Evolutionary conservation across 2,329 filamentous ascomycete species (phyloP).

Genomic region (Amesomyces nigricolor): DNA sequence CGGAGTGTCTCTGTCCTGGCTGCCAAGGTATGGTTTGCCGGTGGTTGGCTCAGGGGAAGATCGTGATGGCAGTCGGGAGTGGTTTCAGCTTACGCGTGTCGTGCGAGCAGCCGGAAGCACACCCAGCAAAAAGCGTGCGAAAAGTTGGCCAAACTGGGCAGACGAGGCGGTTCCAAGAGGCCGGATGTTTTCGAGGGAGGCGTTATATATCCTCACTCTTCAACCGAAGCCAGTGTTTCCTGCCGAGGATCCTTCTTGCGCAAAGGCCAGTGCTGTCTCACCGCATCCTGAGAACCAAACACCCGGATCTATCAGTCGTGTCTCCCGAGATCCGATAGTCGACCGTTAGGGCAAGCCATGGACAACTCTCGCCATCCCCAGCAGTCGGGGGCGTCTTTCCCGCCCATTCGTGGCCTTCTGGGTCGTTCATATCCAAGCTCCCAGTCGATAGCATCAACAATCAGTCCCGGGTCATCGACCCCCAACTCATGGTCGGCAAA

Average conservation of each 20-base stretch:
- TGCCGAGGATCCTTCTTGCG: background rate
- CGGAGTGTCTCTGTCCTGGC: background rate
- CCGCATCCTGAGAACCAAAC: background rate
- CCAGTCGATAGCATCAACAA: conserved; percentile 20
- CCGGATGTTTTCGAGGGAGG: background rate
- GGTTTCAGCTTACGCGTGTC: background rate
- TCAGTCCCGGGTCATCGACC: conserved; percentile 17
- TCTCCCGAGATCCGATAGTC: background rate
- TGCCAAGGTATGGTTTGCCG: background rate
- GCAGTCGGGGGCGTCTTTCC: background rate
- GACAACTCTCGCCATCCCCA: conserved; percentile 3
- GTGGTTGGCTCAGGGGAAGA: background rate
- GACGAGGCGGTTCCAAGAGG: background rate
- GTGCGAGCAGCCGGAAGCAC: background rate
- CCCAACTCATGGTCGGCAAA: conserved; percentile 20
- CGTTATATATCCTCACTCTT: conserved; percentile 18
- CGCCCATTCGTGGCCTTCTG: conserved; percentile 7
- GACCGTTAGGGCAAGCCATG: conserved; percentile 10
- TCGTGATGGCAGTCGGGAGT: background rate
- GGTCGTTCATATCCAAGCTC: conserved; percentile 19
- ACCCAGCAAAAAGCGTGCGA: background rate
- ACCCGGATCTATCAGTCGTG: background rate
- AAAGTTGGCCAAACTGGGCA: background rate
- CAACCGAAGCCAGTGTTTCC: background rate
- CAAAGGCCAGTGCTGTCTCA: background rate